Percentiles rank a stretch among this genome's conserved stretches.
Conservation (phyloP, 768 basidiomycete species). For the Boletus reticulatus region DNA sequence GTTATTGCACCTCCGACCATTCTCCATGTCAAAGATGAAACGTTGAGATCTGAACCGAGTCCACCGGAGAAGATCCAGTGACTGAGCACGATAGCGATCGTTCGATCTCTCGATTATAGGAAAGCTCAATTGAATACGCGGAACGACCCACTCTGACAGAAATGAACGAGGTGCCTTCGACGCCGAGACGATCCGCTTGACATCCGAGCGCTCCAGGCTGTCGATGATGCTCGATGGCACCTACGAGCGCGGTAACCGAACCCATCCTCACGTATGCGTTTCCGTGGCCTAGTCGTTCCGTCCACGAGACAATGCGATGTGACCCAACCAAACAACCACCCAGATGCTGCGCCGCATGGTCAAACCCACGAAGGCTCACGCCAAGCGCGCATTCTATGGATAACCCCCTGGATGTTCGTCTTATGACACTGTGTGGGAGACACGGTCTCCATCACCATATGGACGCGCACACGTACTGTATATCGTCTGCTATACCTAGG, state of each 20-base stretch:
- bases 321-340: slow-evolving; percentile 39
- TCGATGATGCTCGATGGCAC: slow-evolving; percentile 68
- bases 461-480: too few species aligned
- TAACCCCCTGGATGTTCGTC: too few species aligned
- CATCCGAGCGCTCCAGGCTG: slow-evolving; percentile 21
- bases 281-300: slow-evolving; percentile 58
- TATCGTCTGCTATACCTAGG: not conserved
- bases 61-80: too few species aligned
- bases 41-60: too few species aligned
- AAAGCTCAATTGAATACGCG: too few species aligned
- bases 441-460: too few species aligned
- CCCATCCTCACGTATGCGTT: slow-evolving; percentile 78
- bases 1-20: too few species aligned
- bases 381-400: slow-evolving; percentile 70
- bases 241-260: slow-evolving; percentile 43
- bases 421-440: too few species aligned
- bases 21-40: too few species aligned
- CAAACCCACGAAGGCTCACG: slow-evolving; percentile 82
- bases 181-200: not conserved
- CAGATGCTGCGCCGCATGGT: slow-evolving; percentile 69
- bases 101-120: too few species aligned
- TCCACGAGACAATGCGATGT: not conserved
- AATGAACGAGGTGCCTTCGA: slow-evolving; percentile 2
- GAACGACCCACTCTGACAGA: slow-evolving; percentile 1
- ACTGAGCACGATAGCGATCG: too few species aligned